A percentile compares a stretch with the other conserved stretches of the same genome.
Conservation (phyloP, 2,329 filamentous ascomycete species). For the Colletotrichum cuscutae region DNA sequence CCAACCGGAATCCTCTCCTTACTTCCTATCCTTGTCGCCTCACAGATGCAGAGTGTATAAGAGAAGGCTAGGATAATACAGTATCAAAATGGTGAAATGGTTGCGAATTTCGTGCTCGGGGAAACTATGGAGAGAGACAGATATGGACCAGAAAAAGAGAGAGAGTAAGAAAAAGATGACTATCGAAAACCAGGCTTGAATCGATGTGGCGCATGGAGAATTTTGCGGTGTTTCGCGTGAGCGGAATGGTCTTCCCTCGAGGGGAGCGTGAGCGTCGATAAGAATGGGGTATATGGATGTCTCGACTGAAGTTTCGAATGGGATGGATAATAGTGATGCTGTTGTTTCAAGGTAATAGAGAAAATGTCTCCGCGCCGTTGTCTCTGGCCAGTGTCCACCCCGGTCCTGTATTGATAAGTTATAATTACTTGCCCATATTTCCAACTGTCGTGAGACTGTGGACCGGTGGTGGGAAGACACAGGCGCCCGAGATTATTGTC, state of each 20-base stretch:
- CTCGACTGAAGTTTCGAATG: constrained; percentile 12
- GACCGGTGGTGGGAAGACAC: background rate
- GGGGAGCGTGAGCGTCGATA: constrained; percentile 22
- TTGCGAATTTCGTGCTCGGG: background rate
- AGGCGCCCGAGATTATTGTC: background rate
- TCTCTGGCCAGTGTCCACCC: background rate
- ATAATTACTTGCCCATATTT: constrained; percentile 11
- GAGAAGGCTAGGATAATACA: constrained; percentile 23
- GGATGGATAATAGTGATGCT: background rate
- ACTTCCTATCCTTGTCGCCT: background rate
- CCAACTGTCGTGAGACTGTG: constrained; percentile 21
- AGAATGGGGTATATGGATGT: constrained; percentile 29
- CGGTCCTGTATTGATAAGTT: constrained; percentile 23
- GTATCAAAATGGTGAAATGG: background rate
- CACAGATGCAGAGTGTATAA: constrained; percentile 11
- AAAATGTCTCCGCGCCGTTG: background rate
- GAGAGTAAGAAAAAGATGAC: background rate
- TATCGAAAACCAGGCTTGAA: background rate
- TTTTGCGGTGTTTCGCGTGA: constrained; percentile 42
- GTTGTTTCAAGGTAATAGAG: background rate
- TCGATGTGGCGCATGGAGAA: constrained; percentile 18
- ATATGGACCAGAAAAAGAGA: constrained; percentile 28
- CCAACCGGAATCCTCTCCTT: background rate
- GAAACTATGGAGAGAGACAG: constrained; percentile 34
- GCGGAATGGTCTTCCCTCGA: constrained; percentile 41